A percentile compares a stretch with the other conserved stretches of the same genome.
phyloP scores from a whole-genome alignment of 805 yeast species.

The Kodamaea nitidulidarum region DNA sequence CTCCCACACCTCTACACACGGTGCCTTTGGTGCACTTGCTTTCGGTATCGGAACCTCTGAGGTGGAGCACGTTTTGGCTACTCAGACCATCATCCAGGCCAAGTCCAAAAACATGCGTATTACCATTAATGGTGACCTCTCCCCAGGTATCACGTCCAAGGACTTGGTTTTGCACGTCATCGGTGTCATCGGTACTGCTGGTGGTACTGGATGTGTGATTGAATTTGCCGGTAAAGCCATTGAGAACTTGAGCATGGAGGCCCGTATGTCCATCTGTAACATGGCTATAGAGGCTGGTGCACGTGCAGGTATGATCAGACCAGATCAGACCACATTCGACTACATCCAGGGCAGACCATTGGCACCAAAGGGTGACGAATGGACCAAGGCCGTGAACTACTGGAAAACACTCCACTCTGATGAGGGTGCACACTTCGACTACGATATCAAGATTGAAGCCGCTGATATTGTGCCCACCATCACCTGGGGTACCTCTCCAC shows the following conservation, averaged over 20 bases:
- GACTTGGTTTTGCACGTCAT: constrained; percentile 92
- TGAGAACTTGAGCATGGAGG: constrained; percentile 87
- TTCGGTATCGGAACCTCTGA: constrained; percentile 99
- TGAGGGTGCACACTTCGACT: constrained; percentile 85
- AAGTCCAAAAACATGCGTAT: constrained; percentile 96
- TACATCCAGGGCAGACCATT: constrained; percentile 92
- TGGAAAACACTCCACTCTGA: constrained; percentile 89
- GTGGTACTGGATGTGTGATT: constrained; percentile 96
- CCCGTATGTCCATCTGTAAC: constrained; percentile 98
- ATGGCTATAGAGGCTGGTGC: constrained; percentile 99
- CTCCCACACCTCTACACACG: constrained; percentile 97
- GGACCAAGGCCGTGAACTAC: constrained; percentile 90
- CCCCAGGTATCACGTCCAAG: constrained; percentile 91
- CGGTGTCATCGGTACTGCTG: constrained; percentile 97
- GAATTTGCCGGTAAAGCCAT: constrained; percentile 97
- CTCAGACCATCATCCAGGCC: constrained; percentile 92
- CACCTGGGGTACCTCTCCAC: constrained; percentile 99
- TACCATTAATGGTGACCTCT: constrained; percentile 74
- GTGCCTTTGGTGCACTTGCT: constrained; percentile 96
- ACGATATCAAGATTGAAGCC: constrained; percentile 76
- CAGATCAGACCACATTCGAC: constrained; percentile 84
- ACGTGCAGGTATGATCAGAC: constrained; percentile 98
- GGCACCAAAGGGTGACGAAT: constrained; percentile 89
- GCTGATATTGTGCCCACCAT: constrained; percentile 90
- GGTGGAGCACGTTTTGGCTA: constrained; percentile 97